Evolutionary conservation across 169 alveolate species (phyloP).

Genomic region (Plasmodium sp.): DNA sequence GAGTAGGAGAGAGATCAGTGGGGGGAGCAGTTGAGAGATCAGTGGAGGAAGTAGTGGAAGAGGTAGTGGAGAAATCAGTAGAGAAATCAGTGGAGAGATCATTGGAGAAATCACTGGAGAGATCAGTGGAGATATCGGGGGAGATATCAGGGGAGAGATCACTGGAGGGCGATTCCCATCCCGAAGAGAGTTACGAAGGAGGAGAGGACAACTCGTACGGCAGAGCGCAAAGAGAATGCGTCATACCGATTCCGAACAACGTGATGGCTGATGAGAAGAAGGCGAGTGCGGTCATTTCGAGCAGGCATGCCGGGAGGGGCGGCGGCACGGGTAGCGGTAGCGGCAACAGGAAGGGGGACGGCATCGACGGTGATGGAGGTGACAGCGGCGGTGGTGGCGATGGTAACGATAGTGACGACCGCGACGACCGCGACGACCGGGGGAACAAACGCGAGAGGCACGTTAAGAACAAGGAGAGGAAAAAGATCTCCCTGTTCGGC

Average conservation of each 20-base stretch:
- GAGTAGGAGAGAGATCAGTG: too few relatives aligned
- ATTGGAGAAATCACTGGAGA: neutral
- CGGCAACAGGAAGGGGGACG: neutral
- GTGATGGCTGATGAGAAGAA: neutral
- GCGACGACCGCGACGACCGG: too few relatives aligned
- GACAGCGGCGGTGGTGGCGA: neutral
- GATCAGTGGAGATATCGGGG: neutral
- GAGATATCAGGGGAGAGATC: neutral
- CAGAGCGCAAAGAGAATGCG: neutral
- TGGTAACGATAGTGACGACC: neutral
- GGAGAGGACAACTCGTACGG: neutral
- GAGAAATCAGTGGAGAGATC: too few relatives aligned
- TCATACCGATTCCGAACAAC: neutral
- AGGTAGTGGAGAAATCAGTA: too few relatives aligned
- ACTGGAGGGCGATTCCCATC: neutral
- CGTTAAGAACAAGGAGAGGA: neutral
- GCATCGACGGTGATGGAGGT: neutral
- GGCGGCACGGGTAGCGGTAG: neutral
- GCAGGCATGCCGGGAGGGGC: neutral
- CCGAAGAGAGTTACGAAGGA: neutral
- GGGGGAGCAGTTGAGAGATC: too few relatives aligned
- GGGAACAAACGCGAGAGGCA: neutral
- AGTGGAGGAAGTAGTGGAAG: too few relatives aligned
- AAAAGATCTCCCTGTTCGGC: constrained; percentile 51
- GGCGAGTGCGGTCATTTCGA: neutral